These are phyloP conservation scores for Medicago lupulina DNA, from an alignment of 306 rosid genomes.

Conservation along the genomic window DNA sequence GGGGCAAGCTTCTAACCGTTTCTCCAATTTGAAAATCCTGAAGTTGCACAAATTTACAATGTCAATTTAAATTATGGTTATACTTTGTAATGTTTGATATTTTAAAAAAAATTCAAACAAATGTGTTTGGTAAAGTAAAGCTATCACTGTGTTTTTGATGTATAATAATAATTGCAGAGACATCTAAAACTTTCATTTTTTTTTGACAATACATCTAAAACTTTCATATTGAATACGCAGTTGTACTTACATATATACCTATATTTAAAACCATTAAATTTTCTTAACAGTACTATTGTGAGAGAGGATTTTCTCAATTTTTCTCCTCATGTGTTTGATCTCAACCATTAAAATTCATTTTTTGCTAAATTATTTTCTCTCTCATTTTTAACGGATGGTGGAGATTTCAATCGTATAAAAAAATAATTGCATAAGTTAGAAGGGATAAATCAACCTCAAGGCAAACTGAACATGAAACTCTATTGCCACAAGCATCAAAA, in stretches of 20 bases:
- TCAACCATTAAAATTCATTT: too few relatives aligned
- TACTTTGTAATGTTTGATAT: not conserved
- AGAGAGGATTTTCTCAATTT: too few relatives aligned
- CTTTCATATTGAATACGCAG: too few relatives aligned
- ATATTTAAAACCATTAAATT: not conserved
- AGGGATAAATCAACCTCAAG: constrained; percentile 71
- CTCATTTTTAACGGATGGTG: too few relatives aligned
- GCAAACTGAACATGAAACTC: constrained; percentile 87
- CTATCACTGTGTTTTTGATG: not conserved
- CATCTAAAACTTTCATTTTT: not conserved
- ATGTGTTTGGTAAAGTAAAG: not conserved
- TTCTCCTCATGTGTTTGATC: too few relatives aligned
- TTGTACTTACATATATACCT: not conserved
- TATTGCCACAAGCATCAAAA: constrained; percentile 74
- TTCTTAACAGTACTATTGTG: too few relatives aligned
- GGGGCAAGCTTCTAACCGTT: constrained; percentile 80
- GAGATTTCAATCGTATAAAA: too few relatives aligned
- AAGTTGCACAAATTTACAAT: constrained; percentile 26
- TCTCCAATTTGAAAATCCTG: constrained; percentile 91
- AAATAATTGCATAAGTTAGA: not conserved
- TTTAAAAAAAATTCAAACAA: too few relatives aligned
- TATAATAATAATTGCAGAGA: too few relatives aligned
- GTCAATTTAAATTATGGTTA: constrained; percentile 14
- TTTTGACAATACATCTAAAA: not conserved
- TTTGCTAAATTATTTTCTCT: too few relatives aligned